Conservation (phyloP, 176 grass and related monocot genomes). For the Tillandsia leiboldiana region DNA sequence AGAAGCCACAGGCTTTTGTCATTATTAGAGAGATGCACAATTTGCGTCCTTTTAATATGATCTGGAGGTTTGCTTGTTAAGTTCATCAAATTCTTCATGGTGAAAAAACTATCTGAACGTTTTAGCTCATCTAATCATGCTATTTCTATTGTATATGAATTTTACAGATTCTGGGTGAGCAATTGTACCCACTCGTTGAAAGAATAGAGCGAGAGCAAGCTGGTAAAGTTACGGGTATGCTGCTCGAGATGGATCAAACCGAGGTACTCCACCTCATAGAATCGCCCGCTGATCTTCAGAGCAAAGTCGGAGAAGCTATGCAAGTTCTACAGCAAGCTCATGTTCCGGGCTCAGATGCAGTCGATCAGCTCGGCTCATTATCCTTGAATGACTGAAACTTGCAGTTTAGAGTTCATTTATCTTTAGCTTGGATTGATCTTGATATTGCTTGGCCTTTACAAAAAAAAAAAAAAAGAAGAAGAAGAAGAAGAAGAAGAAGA, state of each 20-base stretch:
- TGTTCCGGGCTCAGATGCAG: background rate
- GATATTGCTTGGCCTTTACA: no score
- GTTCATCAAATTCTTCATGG: no score
- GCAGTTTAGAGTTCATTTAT: background rate
- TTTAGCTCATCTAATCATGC: background rate
- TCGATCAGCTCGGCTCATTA: background rate
- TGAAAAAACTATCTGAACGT: no score
- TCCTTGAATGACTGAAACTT: background rate
- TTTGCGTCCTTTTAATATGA: background rate
- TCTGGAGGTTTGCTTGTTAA: no score
- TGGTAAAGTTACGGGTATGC: constrained; percentile 45
- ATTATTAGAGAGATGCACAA: background rate
- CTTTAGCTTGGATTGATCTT: no score
- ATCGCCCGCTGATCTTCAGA: constrained; percentile 28
- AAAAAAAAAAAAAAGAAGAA: no score
- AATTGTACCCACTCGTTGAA: constrained; percentile 30
- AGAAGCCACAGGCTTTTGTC: no score
- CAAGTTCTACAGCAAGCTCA: constrained; percentile 10
- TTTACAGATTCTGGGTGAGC: constrained; percentile 39
- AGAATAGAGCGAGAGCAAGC: constrained; percentile 11
- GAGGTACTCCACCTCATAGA: constrained; percentile 35
- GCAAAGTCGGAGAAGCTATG: constrained; percentile 32
- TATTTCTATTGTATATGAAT: background rate
- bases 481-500: no score
- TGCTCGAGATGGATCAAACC: constrained; percentile 44